Conservation (phyloP, 139 green algal species). For the Gonium pectorale region DNA sequence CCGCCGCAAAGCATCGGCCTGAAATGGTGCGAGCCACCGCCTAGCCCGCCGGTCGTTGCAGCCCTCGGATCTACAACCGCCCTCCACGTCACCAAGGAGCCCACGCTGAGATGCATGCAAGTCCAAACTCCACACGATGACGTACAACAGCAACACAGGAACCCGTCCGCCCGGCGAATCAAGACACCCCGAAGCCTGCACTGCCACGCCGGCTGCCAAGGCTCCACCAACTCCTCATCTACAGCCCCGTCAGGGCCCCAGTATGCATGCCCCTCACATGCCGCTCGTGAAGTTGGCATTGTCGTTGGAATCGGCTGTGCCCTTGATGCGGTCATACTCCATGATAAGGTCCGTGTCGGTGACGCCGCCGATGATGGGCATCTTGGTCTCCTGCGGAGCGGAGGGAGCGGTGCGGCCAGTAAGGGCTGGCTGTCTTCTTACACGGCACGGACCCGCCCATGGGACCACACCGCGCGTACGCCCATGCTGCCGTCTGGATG, state of each 20-base stretch:
- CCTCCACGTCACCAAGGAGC: background rate
- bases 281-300: constrained; percentile 18
- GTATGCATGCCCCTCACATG: background rate
- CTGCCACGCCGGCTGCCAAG: background rate
- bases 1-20: too few species aligned
- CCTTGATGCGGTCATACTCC: constrained; percentile 27
- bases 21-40: too few species aligned
- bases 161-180: background rate
- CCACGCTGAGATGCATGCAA: background rate
- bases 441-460: background rate
- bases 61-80: too few species aligned
- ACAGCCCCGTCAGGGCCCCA: too few species aligned
- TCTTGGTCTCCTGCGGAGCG: background rate
- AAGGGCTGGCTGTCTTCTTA: background rate
- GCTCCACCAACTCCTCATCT: background rate
- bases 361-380: constrained; percentile 20
- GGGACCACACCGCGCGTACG: background rate
- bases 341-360: constrained; percentile 2
- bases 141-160: background rate
- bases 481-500: background rate
- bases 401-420: background rate
- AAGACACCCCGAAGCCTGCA: background rate
- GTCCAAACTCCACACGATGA: background rate
- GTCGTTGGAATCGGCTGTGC: constrained; percentile 25
- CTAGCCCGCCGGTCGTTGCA: too few species aligned